Evolutionary conservation across 108 stramenopile genomes (phyloP), one percentile per base, ranked within the genome.

Genomic region (Cyclotella atomus): DNA sequence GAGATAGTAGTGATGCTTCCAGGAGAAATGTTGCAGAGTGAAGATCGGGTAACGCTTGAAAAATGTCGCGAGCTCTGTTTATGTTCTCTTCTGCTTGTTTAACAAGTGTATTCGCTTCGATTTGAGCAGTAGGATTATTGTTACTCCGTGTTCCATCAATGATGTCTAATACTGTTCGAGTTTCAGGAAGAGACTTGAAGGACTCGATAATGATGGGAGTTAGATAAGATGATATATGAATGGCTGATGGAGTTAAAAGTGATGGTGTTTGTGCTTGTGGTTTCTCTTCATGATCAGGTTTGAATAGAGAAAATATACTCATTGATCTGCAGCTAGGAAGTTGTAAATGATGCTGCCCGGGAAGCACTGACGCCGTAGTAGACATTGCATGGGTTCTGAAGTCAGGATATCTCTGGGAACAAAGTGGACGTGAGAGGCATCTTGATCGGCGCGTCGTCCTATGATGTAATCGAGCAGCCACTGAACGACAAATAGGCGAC

Each of bases 11-110:
- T 24, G 70, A 69, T 29, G 53, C 50, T 10, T 70, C 70, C 44
- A 78, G 20, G 17, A 78, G 43, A 50, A 57, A 59, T 0, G 70
- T 71, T 6, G 70, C 47, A 0, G 35, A 21, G 3, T 70, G 35
- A 17, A 71, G 33, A 24, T 78, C 70, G 6, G 55, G 56, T 3
- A 66, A 4, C 2, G 57, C 27, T 62, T 62, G 65, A 6, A 78
- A 47, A 9, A 78, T 71, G 10, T 78, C 77, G n/a, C 70, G 32
- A n/a, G 77, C 62, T 59, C 77, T 53, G 46, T 71, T 60, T 41
- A 78, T 16, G 16, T 71, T 71, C 34, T 49, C 5, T 23, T 54
- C 45, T 28, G 61, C 62, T 35, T 76, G 52, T 47, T 50, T 32
- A 6, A 23, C 15, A 3, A 32, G 19, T 32, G 21, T 44, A 30